Evolutionary conservation across 2,329 filamentous ascomycete species (phyloP), one percentile per base, ranked within the genome.

Genomic region (Drechslera avenae): DNA sequence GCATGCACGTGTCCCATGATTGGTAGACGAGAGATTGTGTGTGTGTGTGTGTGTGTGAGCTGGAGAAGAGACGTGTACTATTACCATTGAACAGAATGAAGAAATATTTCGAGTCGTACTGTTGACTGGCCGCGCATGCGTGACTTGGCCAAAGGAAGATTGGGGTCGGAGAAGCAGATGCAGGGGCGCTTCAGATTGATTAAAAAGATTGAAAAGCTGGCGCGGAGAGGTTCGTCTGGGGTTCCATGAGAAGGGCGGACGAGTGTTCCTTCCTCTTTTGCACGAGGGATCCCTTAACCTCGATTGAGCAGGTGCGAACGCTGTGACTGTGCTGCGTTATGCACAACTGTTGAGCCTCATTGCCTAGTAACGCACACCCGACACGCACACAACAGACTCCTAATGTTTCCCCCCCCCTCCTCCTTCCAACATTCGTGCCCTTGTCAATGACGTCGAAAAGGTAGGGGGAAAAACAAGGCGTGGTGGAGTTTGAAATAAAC

Each of bases 71-170:
- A 52, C 44, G 39, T 52, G 49, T 52, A 48, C 33, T 52, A 36
- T 39, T 48, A 52, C 26, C 16, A 52, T 52, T 52, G 48, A 51
- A 46, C 48, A 51, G 36, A 51, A 51, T 47, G 7, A 21, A 50
- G n/a, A 33, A 28, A 28, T 9, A 28, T 28, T 28, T 13, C 26
- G 9, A 28, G 26, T 28, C 12, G 12, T 12, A 10, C 26, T 28
- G 26, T 28, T 28, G 26, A 28, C 21, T 21, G 9, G 9, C 10
- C 26, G 26, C 12, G 19, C 10, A 26, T 35, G 14, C 21, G 19
- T 23, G 10, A 18, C 21, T 5, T 28, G 26, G 3, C 26, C 12
- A 10, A 28, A 28, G 26, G 26, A 28, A 28, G 26, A 12, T 12
- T 28, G 26, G 26, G 26, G 9, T 28, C 26, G 26, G 26, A 2